Base-by-base conservation (phyloP, 176 grass and related monocot genomes). In the Stipa capillata region DNA sequence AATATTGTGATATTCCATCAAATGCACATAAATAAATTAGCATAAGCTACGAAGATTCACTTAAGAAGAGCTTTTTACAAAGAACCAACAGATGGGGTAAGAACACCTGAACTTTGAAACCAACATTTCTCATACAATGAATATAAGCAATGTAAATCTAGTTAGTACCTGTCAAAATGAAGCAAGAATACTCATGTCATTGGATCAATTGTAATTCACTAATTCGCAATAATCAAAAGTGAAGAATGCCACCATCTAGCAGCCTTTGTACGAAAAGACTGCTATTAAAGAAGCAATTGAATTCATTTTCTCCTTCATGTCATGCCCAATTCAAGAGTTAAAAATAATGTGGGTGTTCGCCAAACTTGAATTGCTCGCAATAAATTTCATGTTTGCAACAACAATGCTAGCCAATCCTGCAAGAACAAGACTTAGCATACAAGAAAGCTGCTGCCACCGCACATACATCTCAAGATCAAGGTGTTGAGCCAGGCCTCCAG, bases 401-500 rank as follows among this genome's bases (percentile, higher is more conserved):
- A 6, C 55, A 40, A 54, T 41, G 59, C 16, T 36, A 32, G n/a
- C n/a, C n/a, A n/a, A n/a, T n/a, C n/a, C n/a, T n/a, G n/a, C n/a
- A n/a, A n/a, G n/a, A n/a, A n/a, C 47, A 67, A 21, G 57, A 29
- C 54, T n/a, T 35, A 80, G 76, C 84, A 86, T 34, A 79, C 47
- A 21, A 90, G 62, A 16, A 65, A 83, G 52, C 17, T 80, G 74
- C 31, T 67, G 15, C 49, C 55, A 7, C 35, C n/a, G 69, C 65
- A 83, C 50, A 77, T 79, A 39, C 71, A 71, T 29, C 45, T 15
- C 50, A 89, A 55, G 58, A 86, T 43, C 28, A 74, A 31, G 42
- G 43, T 73, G 37, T 65, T 85, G 13, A 93, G 47, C 75, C 85
- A 84, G 37, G 90, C 93, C 75, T 97, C 93, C 18, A 97, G 39